Evolutionary conservation across 345 rosid species (phyloP), one percentile per base, ranked within the genome.

Genomic region (Acer saccharum): DNA sequence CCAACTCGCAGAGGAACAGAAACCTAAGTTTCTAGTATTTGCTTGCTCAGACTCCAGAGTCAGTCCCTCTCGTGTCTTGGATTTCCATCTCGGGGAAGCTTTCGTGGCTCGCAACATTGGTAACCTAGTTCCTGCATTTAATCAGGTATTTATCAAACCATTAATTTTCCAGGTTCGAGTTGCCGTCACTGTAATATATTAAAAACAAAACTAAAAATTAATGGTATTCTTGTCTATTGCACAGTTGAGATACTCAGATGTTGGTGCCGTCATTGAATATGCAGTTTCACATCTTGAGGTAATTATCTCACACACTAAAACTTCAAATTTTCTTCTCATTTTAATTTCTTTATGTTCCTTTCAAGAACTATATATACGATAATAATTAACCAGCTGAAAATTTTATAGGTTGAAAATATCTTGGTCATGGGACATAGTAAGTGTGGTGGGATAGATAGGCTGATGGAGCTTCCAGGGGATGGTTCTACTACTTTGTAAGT

Each of bases 41-140:
- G 88, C 87, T 1, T 86, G 89, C 86, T 86, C 86, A 16, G 92
- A 88, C 79, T 87, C 92, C 9, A 81, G 90, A 32, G 88, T 87
- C 52, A 80, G 90, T 74, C 92, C 92, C 62, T 83, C 88, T 5
- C 81, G 82, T 78, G 79, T 88, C 55, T 85, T 87, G 12, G 43
- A 82, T 84, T 85, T 88, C 23, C 86, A 85, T 18, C 90, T 84
- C 27, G 92, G 92, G 60, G 87, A 86, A 27, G 91, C 90, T 13
- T 88, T 88, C 81, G 77, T 83, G 69, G 84, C 71, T 65, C 88
- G 87, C 78, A 88, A 88, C 80, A 82, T 88, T 18, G 89, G 88
- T 66, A 83, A 83, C 76, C 65, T 88, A 84, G 90, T 87, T 66
- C 91, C 91, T 81, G 55, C 85, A 41, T 88, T 81, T 71, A 83